Evolutionary conservation across 768 basidiomycete genomes (phyloP), one percentile per base, ranked within the genome.

Genomic region (Suillus cothurnatus): DNA sequence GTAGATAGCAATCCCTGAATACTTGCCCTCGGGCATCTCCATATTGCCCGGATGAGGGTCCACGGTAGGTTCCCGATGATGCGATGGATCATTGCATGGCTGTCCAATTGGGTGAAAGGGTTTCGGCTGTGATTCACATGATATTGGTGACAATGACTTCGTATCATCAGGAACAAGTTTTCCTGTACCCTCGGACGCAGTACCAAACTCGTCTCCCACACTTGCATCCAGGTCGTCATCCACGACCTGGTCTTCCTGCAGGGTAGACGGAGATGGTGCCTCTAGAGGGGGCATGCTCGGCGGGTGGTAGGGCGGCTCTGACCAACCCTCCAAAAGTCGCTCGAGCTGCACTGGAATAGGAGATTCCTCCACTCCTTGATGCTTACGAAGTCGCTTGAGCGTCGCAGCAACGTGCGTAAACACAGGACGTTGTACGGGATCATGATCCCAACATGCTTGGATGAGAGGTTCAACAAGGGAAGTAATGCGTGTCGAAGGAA

Each of bases 401-500:
- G 80, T 81, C 7, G 71, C 66, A 2, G 83, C 82, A 32, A 90
- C 77, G 32, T 76, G 70, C 21, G 79, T 72, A 70, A 92, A 93
- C 0, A 80, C 65, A 4, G 87, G 86, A 0, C 91, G 82, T n/a
- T 70, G 65, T 8, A 71, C 68, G 1, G 89, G 85, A 60, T 86
- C 80, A 2, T 76, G 78, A 53, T 81, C 74, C 91, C 91, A 93
- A 68, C 87, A 89, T 4, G 70, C 49, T 14, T 77, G 74, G 28
- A 93, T 76, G 56, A 90, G 76, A 69, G 78, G 77, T 49, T 81
- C 74, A 1, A 72, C 72, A 2, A 78, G 69, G 3, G 74, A 74
- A 56, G 74, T 71, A 67, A 80, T 69, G 61, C 72, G 70, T 52
- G 81, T 70, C 53, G 71, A 47, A 39, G 86, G 86, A 23, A 89